Conservation (phyloP, 176 grass and related monocot genomes). For the Phyllostachys edulis region DNA sequence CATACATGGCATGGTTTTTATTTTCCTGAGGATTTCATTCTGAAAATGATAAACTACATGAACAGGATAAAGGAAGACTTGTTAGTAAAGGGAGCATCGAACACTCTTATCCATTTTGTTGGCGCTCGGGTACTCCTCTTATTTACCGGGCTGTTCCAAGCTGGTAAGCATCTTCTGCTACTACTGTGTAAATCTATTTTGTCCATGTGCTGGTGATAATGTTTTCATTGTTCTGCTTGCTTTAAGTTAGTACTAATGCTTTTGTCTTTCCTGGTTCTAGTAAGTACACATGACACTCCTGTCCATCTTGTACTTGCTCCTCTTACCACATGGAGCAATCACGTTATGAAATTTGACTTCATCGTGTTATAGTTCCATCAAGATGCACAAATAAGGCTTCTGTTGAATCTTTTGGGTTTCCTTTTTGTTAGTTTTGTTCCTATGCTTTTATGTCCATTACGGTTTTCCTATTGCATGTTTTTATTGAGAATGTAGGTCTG, state of each 20-base stretch:
- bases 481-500: slow-evolving; percentile 31
- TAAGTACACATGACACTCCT: slow-evolving; percentile 2
- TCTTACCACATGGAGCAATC: slow-evolving; percentile 7
- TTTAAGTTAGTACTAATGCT: slow-evolving; percentile 16
- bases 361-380: neutral
- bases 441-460: slow-evolving; percentile 9
- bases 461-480: slow-evolving; percentile 10
- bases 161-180: slow-evolving; percentile 67
- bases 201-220: neutral
- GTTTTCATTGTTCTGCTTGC: slow-evolving; percentile 7
- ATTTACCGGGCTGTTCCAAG: slow-evolving; percentile 97
- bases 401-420: slow-evolving; percentile 18
- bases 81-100: slow-evolving; percentile 77
- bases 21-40: slow-evolving; percentile 14
- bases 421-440: slow-evolving; percentile 1
- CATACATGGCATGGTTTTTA: neutral
- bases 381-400: neutral
- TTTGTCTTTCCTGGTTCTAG: slow-evolving; percentile 10
- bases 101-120: slow-evolving; percentile 98
- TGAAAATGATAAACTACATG: slow-evolving; percentile 21
- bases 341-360: slow-evolving; percentile 5
- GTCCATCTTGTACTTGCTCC: slow-evolving; percentile 24
- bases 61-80: slow-evolving; percentile 97
- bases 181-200: slow-evolving; percentile 27
- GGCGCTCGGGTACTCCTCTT: slow-evolving; percentile 96